Evolutionary conservation across 441 rosid genomes (phyloP), one percentile per base, ranked within the genome.

Genomic region (Gossypium lobatum): DNA sequence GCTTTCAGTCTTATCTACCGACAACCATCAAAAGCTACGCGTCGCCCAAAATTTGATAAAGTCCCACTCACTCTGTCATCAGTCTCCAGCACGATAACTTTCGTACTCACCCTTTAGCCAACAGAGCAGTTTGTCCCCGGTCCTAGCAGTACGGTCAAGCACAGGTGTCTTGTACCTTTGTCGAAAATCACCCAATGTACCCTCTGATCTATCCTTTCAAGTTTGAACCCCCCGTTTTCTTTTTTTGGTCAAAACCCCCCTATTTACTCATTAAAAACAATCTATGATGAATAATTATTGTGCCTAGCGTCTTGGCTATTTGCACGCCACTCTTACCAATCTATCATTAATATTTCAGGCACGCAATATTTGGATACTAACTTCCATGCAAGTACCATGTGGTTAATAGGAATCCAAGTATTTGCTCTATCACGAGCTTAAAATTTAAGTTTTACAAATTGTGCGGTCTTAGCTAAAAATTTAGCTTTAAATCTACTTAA

Each of bases 71-170:
- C 54, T 55, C 37, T 39, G 45, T 37, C 74, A 60, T 53, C 79
- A 21, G 34, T 65, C 57, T 65, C 77, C 72, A 54, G 80, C 82
- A 54, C 81, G 82, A 54, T 75, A 20, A 48, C 73, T 74, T 74
- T 73, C 61, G 28, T 23, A 8, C 18, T 6, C 11, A 28, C n/a
- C 57, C 48, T 68, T 31, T 57, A 25, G 71, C 42, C 17, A 74
- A 77, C 77, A 48, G 23, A 57, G 42, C 80, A 61, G 60, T 67
- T 54, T 67, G 64, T 71, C 71, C 11, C 17, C 69, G 70, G 50
- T 73, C 25, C 75, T 50, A 13, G 9, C 6, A 72, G 55, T 74
- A 71, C 78, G 70, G 70, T 20, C 73, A n/a, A 69, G 73, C 79
- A 75, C 84, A 45, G 23, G 45, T 77, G 80, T 78, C 75, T 46